These are phyloP conservation scores for Rubus parviflorus DNA, from an alignment of 306 rosid species.

Conservation along the genomic window DNA sequence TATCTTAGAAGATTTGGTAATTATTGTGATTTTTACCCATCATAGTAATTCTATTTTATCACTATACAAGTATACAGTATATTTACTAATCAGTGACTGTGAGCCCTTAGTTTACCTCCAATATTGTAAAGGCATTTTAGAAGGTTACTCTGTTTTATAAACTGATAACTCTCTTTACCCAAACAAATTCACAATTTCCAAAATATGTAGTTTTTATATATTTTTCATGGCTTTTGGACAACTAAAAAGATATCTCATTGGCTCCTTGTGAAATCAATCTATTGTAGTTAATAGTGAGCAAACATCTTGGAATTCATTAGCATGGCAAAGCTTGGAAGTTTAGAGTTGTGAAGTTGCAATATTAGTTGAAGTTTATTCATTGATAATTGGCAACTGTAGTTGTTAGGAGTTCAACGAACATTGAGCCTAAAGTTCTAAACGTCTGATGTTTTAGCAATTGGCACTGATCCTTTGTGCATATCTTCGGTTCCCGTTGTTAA, in stretches of 20 bases:
- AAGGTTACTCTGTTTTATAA: background rate
- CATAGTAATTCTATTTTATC: background rate
- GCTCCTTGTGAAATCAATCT: background rate
- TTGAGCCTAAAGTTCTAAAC: background rate
- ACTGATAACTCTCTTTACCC: background rate
- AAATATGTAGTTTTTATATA: background rate
- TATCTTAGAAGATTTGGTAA: conserved; percentile 83
- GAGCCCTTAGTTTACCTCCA: too few species aligned
- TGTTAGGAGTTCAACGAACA: background rate
- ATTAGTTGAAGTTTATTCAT: background rate
- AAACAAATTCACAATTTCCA: background rate
- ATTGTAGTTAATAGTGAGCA: background rate
- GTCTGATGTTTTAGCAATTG: background rate
- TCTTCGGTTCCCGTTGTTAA: background rate
- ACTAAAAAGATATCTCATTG: background rate
- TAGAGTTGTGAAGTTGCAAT: background rate
- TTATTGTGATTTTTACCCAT: background rate
- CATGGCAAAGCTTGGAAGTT: background rate
- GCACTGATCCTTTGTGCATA: background rate
- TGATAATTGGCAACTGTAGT: background rate
- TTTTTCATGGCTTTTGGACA: background rate
- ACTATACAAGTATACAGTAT: background rate
- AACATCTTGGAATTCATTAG: background rate
- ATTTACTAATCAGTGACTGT: background rate
- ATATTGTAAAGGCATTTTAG: background rate